Evolutionary conservation across 2,329 filamentous ascomycete species (phyloP).

Genomic region (Penicillium capsulatum): DNA sequence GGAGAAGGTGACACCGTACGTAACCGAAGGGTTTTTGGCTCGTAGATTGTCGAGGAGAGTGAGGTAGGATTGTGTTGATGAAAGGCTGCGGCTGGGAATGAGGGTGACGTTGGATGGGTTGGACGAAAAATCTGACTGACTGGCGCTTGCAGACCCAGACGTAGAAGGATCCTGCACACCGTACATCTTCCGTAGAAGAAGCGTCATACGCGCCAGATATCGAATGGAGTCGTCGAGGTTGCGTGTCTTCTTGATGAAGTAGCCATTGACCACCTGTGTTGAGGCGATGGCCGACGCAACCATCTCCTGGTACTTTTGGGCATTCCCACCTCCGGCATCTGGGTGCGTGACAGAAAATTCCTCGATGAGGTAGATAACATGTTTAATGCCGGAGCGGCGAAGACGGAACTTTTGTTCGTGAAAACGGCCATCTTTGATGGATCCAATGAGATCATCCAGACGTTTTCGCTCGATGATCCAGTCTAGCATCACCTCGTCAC

Average conservation of each 20-base stretch:
- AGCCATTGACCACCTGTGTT: constrained; percentile 73
- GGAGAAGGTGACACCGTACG: constrained; percentile 63
- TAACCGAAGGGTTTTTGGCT: constrained; percentile 43
- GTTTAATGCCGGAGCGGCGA: constrained; percentile 65
- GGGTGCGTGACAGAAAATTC: constrained; percentile 60
- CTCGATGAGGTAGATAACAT: constrained; percentile 75
- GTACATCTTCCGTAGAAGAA: constrained; percentile 62
- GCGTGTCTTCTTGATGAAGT: constrained; percentile 70
- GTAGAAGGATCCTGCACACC: constrained; percentile 13
- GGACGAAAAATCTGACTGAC: constrained; percentile 42
- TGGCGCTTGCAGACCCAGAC: constrained; percentile 7
- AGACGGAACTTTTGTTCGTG: constrained; percentile 82
- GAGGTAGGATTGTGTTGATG: constrained; percentile 64
- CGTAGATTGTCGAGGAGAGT: constrained; percentile 59
- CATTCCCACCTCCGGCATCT: constrained; percentile 41
- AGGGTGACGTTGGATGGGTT: constrained; percentile 36
- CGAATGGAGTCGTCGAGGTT: constrained; percentile 74
- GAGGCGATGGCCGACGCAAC: constrained; percentile 70
- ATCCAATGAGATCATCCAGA: constrained; percentile 72
- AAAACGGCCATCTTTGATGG: constrained; percentile 77
- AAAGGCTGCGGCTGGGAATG: constrained; percentile 58
- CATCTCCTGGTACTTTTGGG: constrained; percentile 58
- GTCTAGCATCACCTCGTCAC: constrained; percentile 68
- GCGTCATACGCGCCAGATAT: constrained; percentile 70
- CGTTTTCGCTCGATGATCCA: constrained; percentile 79